A percentile compares a stretch with the other conserved stretches of the same genome.
phyloP scores from a whole-genome alignment of 208 protist species.

The Trypanosoma cruzi region DNA sequence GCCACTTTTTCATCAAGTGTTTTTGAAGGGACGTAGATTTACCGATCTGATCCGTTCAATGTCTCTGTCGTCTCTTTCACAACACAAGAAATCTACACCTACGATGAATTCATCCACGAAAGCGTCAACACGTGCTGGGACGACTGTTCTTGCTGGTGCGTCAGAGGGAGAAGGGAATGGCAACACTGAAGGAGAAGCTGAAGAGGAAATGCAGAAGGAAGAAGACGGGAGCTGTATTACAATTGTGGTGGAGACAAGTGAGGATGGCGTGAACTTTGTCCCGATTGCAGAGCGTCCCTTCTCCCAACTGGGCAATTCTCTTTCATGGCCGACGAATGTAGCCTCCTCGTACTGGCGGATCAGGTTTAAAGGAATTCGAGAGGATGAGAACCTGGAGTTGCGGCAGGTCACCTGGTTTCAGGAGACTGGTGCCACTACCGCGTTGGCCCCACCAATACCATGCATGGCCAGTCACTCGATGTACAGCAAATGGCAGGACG shows the following conservation, averaged over 20 bases:
- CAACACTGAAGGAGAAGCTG: background rate
- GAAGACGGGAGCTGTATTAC: slow-evolving; percentile 11
- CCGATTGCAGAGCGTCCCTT: slow-evolving; percentile 31
- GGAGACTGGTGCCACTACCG: slow-evolving; percentile 21
- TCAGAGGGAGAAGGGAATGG: background rate
- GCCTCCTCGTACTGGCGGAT: slow-evolving; percentile 40
- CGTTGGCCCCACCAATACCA: background rate
- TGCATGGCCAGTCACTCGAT: slow-evolving; percentile 37
- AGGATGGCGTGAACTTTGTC: slow-evolving; percentile 76
- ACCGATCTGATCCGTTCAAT: background rate
- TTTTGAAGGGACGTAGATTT: slow-evolving; percentile 12
- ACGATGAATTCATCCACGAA: background rate
- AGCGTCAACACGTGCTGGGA: background rate
- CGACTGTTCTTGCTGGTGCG: background rate
- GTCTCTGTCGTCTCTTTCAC: background rate
- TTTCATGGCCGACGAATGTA: slow-evolving; percentile 38
- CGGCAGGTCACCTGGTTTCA: slow-evolving; percentile 50
- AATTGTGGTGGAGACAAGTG: slow-evolving; percentile 74
- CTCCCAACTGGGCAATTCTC: slow-evolving; percentile 22
- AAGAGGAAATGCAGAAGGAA: slow-evolving; percentile 4
- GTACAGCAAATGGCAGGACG: slow-evolving; percentile 46
- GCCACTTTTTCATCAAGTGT: slow-evolving; percentile 26
- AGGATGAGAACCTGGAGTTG: slow-evolving; percentile 37
- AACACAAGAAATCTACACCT: background rate
- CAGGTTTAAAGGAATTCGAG: slow-evolving; percentile 24